These are phyloP conservation scores for Chytridium lagenaria DNA, from an alignment of 371 early-diverging fungal genomes.

Conservation along the genomic window DNA sequence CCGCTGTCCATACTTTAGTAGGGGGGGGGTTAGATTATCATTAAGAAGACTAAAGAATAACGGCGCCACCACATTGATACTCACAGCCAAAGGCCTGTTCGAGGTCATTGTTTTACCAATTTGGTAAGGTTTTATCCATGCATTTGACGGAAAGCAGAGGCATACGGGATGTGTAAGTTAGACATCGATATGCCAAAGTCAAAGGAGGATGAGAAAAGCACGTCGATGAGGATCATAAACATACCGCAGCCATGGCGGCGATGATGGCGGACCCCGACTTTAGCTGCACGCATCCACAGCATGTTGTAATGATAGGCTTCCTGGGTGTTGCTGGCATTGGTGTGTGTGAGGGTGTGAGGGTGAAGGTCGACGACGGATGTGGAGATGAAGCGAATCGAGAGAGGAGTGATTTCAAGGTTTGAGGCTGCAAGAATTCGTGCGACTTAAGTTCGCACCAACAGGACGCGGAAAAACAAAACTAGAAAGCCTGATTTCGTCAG, in stretches of 20 bases:
- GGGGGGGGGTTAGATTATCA: neutral
- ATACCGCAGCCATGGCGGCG: conserved; percentile 8
- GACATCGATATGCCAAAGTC: too few species aligned
- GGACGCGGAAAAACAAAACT: too few species aligned
- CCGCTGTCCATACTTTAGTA: conserved; percentile 12
- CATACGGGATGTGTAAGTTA: neutral
- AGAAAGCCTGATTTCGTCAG: too few species aligned
- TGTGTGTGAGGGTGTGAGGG: neutral
- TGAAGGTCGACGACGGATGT: too few species aligned
- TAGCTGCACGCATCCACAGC: conserved; percentile 15
- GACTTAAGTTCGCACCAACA: too few species aligned
- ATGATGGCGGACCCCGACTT: conserved; percentile 14
- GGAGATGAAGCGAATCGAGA: too few species aligned
- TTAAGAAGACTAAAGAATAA: neutral
- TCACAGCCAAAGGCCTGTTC: neutral
- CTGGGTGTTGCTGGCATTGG: too few species aligned
- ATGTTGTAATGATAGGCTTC: conserved; percentile 1
- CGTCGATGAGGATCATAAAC: too few species aligned
- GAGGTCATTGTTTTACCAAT: neutral
- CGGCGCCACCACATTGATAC: neutral
- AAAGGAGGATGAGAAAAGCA: too few species aligned
- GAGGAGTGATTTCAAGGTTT: too few species aligned
- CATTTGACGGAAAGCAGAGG: neutral
- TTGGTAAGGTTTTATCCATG: neutral
- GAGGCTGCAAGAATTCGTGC: too few species aligned